Evolutionary conservation across 2,329 filamentous ascomycete species (phyloP), one percentile per base, ranked within the genome.

Genomic region (Cordyceps pruinosa): DNA sequence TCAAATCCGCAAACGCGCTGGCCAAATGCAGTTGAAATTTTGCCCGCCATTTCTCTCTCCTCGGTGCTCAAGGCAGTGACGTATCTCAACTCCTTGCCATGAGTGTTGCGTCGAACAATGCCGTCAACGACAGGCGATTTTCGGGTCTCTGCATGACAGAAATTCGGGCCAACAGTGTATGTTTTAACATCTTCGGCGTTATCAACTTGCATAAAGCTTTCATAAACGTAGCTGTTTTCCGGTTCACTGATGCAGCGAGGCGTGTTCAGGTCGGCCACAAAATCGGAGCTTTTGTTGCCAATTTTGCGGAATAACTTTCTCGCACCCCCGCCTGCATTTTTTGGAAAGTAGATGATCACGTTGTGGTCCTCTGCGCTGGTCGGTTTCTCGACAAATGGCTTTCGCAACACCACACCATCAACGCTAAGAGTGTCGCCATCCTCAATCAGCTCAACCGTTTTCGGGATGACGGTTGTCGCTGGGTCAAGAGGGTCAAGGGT

Each of bases 331-430:
- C 92, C 91, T 48, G 89, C 83, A 42, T 89, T 88, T 61, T 86
- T 88, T 23, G 93, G 90, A 67, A 95, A 97, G 74, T 97, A 99
- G 57, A 99, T 97, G 73, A 96, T 88, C 65, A 99, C 96, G 70
- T 99, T 99, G 75, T 99, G 94, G 67, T 99, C 93, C 73, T 99
- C 94, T 34, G 94, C 94, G 67, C 90, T 97, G n/a, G 91, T 92
- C 0, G 94, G 94, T 71, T 99, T 99, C 70, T 99, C 94, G 37
- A 99, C 94, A 68, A 99, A 99, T 0, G 94, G 94, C 69, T 99
- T 99, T 64, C 82, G 87, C 46, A 99, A 80, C 4, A 85, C 72
- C 41, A 82, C 79, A 12, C 93, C 94, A 68, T 99, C 93, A 10
- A 99, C 93, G 42, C 87, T 84, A 56, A 99, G 79, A 5, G 88